Percentiles rank a stretch among this genome's conserved stretches.
These are phyloP conservation scores for Wallacemonas sp. DNA, from an alignment of 208 protist species.

Conservation along the genomic window DNA sequence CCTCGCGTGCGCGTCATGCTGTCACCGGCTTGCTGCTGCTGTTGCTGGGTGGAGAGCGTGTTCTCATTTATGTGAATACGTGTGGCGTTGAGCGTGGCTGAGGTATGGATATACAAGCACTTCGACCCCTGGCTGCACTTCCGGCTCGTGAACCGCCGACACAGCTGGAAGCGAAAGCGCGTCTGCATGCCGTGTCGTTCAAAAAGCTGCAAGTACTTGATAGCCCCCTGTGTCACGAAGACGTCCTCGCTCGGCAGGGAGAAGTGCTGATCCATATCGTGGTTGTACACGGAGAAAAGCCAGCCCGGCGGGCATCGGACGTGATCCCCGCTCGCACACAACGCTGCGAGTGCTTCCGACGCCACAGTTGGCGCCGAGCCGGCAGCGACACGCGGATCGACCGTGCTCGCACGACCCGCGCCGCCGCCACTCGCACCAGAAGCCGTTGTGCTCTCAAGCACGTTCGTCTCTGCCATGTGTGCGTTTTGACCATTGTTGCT, in stretches of 20 bases:
- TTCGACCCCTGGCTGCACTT: slow-evolving; percentile 37
- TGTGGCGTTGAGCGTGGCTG: slow-evolving; percentile 32
- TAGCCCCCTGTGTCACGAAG: slow-evolving; percentile 52
- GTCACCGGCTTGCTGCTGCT: slow-evolving; percentile 1
- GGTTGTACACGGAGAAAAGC: slow-evolving; percentile 61
- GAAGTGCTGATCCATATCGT: slow-evolving; percentile 56
- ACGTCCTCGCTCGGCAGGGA: slow-evolving; percentile 47
- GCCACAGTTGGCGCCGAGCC: slow-evolving; percentile 21
- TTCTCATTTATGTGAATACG: slow-evolving; percentile 73
- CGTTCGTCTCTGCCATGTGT: no score
- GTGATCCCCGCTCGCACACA: slow-evolving; percentile 13
- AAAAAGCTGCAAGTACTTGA: slow-evolving; percentile 56
- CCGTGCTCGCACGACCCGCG: neutral
- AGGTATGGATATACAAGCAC: slow-evolving; percentile 69
- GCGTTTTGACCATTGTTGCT: neutral
- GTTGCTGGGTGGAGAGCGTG: slow-evolving; percentile 26
- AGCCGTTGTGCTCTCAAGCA: no score
- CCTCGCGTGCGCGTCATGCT: no score
- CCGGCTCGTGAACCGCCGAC: slow-evolving; percentile 42
- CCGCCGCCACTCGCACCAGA: neutral
- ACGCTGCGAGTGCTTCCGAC: slow-evolving; percentile 21
- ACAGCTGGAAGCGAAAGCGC: slow-evolving; percentile 69
- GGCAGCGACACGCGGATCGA: neutral
- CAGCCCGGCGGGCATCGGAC: slow-evolving; percentile 30
- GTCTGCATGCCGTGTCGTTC: slow-evolving; percentile 53